phyloP scores from a whole-genome alignment of 1,284 basidiomycete genomes.

The Cryptococcus sp. region DNA sequence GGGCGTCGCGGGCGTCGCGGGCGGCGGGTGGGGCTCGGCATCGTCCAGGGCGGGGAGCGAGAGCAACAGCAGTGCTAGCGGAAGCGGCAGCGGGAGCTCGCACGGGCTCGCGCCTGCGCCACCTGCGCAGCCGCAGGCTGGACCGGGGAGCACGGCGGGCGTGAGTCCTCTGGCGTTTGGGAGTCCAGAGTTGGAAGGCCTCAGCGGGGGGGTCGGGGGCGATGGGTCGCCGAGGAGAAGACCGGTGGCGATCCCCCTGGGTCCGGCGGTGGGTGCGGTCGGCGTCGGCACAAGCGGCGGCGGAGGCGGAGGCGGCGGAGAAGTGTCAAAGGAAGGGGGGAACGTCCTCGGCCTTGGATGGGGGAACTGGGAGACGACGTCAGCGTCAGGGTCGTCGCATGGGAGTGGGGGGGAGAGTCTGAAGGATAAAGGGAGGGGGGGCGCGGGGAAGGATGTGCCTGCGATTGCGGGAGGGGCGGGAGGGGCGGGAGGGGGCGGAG shows the following conservation, averaged over 20 bases:
- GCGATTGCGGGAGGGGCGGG: constrained; percentile 6
- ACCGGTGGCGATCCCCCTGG: constrained; percentile 13
- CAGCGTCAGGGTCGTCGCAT: constrained; percentile 18
- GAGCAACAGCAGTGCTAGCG: no score
- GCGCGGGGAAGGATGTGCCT: constrained; percentile 20
- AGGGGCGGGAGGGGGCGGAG: background rate
- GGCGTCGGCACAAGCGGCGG: no score
- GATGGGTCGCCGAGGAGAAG: constrained; percentile 18
- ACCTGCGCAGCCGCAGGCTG: background rate
- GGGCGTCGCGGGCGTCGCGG: no score
- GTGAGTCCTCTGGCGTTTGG: constrained; percentile 38
- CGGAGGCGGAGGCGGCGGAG: background rate
- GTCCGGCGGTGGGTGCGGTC: no score
- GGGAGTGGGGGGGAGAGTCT: constrained; percentile 19
- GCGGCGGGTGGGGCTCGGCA: constrained; percentile 3
- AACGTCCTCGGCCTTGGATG: constrained; percentile 41
- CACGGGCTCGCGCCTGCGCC: constrained; percentile 7
- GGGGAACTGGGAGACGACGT: constrained; percentile 26
- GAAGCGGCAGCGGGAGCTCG: constrained; percentile 5
- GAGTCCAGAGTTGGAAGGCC: constrained; percentile 29
- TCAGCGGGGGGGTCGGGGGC: background rate
- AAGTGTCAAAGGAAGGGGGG: constrained; percentile 21
- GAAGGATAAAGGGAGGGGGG: constrained; percentile 32
- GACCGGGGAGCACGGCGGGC: constrained; percentile 11
- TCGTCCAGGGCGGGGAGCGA: constrained; percentile 20